phyloP scores from a whole-genome alignment of 2,329 filamentous ascomycete genomes.

The Cladosporium sp. region DNA sequence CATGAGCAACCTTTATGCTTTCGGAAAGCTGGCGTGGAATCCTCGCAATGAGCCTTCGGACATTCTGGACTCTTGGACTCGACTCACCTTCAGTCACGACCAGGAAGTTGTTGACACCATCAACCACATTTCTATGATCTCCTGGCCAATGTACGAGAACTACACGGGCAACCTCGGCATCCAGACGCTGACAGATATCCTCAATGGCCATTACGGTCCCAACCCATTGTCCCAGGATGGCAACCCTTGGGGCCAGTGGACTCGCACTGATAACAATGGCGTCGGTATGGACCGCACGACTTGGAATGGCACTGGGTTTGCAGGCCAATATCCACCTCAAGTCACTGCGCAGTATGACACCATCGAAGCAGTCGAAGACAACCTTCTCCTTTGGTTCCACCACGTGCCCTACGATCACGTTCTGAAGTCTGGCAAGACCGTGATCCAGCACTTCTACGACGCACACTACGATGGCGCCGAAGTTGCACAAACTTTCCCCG shows the following conservation, averaged over 20 bases:
- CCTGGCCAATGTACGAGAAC: conserved; percentile 68
- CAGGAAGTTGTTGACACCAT: conserved; percentile 55
- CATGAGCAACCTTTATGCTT: conserved; percentile 70
- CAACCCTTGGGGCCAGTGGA: conserved; percentile 71
- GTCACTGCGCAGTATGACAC: conserved; percentile 57
- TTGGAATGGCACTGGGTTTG: conserved; percentile 60
- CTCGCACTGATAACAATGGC: conserved; percentile 54
- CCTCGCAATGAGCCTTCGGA: conserved; percentile 46
- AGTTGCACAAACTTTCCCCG: conserved; percentile 56
- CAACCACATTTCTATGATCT: conserved; percentile 60
- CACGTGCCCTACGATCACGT: conserved; percentile 64
- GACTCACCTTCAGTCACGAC: conserved; percentile 60
- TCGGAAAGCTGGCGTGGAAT: conserved; percentile 64
- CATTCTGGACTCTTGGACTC: conserved; percentile 63
- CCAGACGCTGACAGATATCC: conserved; percentile 65
- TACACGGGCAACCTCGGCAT: conserved; percentile 68
- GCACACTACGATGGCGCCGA: conserved; percentile 58
- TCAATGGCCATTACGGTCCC: conserved; percentile 64
- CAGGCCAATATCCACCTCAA: conserved; percentile 63
- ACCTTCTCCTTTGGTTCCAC: conserved; percentile 70
- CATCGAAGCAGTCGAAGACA: conserved; percentile 60
- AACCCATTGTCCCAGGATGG: conserved; percentile 63
- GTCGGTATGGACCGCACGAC: conserved; percentile 72
- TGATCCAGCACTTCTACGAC: conserved; percentile 65
- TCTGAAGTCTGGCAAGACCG: conserved; percentile 60